Percentiles rank a stretch among this genome's conserved stretches.
These are phyloP conservation scores for Microthyrium microscopicum DNA, from an alignment of 2,329 filamentous ascomycete species.

Conservation along the genomic window DNA sequence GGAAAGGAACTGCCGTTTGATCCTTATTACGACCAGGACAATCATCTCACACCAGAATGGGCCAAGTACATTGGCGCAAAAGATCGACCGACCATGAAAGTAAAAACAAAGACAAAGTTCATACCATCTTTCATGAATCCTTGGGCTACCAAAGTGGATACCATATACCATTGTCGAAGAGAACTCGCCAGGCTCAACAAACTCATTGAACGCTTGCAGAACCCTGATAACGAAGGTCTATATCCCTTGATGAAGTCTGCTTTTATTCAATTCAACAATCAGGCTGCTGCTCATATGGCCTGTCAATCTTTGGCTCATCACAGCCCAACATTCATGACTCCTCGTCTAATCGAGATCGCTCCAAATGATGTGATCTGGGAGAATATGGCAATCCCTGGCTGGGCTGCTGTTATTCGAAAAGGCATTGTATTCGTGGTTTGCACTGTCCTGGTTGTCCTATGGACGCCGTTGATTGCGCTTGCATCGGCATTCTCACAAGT, in stretches of 20 bases:
- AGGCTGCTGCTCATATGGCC: conserved; percentile 95
- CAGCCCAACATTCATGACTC: conserved; percentile 82
- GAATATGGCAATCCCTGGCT: conserved; percentile 93
- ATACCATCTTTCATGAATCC: conserved; percentile 62
- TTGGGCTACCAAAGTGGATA: conserved; percentile 86
- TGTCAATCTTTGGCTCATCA: conserved; percentile 87
- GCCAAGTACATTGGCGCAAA: conserved; percentile 65
- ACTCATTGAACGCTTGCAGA: conserved; percentile 83
- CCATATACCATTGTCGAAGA: conserved; percentile 77
- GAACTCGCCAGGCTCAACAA: conserved; percentile 76
- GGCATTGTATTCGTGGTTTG: conserved; percentile 49
- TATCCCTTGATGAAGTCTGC: conserved; percentile 91
- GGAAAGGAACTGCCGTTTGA: too few species aligned
- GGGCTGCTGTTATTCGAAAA: conserved; percentile 66
- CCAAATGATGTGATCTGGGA: conserved; percentile 91
- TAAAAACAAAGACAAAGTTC: conserved; percentile 58
- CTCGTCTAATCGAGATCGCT: conserved; percentile 81
- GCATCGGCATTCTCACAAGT: neutral
- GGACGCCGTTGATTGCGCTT: conserved; percentile 60
- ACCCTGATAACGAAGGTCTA: conserved; percentile 63
- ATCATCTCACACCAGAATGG: too few species aligned
- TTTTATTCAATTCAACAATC: conserved; percentile 97
- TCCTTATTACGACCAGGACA: too few species aligned
- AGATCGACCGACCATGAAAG: conserved; percentile 68
- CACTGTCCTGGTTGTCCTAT: conserved; percentile 63